These are phyloP conservation scores for Plantago major DNA, from an alignment of 257 asterid species.

Conservation along the genomic window DNA sequence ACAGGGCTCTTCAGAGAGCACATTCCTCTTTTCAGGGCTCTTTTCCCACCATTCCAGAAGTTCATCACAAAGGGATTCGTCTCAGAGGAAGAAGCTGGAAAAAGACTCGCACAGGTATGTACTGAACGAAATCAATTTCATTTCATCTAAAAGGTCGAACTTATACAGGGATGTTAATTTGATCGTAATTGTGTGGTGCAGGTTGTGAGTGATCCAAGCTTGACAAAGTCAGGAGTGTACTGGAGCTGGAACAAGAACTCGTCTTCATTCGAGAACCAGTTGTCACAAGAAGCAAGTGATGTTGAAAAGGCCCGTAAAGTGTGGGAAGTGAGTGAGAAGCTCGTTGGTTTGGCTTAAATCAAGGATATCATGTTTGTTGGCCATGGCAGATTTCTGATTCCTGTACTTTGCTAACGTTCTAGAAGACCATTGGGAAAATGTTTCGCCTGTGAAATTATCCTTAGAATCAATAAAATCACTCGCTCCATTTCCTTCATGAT, in stretches of 20 bases:
- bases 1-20: constrained; percentile 93
- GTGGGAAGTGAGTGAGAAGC: constrained; percentile 90
- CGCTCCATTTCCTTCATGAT: too few relatives aligned
- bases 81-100: constrained; percentile 87
- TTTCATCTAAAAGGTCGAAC: not conserved
- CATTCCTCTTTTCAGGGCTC: constrained; percentile 75
- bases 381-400: constrained; percentile 13
- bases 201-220: constrained; percentile 92
- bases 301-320: constrained; percentile 70
- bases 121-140: too few relatives aligned
- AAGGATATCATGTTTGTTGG: not conserved
- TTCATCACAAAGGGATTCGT: constrained; percentile 86
- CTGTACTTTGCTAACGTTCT: constrained; percentile 12
- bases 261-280: constrained; percentile 80
- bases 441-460: not conserved
- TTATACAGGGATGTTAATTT: not conserved
- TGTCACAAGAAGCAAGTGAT: constrained; percentile 86
- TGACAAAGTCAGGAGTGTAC: constrained; percentile 93
- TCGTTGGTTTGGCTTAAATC: constrained; percentile 47
- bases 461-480: not conserved
- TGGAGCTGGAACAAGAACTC: constrained; percentile 99
- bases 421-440: not conserved
- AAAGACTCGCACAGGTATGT: constrained; percentile 81
- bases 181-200: constrained; percentile 19
- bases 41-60: constrained; percentile 89